phyloP scores from a whole-genome alignment of 2,329 filamentous ascomycete genomes.

The Aspergillus spinulosporus region DNA sequence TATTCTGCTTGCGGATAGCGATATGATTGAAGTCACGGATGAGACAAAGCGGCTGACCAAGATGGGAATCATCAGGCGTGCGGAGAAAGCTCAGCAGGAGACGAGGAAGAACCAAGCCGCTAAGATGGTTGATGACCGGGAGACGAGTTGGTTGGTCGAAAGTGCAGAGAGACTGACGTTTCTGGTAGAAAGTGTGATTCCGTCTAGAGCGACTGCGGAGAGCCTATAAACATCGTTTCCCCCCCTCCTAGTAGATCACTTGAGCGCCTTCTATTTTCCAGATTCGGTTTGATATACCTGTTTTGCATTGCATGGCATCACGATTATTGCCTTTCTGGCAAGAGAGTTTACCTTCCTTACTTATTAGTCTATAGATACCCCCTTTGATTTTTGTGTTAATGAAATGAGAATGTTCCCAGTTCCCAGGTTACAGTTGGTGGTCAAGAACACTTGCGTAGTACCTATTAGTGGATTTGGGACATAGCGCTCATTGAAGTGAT shows the following conservation, averaged over 20 bases:
- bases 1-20: slow-evolving; percentile 50
- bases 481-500: no score
- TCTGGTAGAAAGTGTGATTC: slow-evolving; percentile 36
- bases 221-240: no score
- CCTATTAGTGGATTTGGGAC: no score
- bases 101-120: slow-evolving; percentile 46
- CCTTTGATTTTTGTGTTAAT: neutral
- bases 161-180: slow-evolving; percentile 43
- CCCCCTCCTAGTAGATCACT: no score
- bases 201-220: slow-evolving; percentile 8
- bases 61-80: slow-evolving; percentile 54
- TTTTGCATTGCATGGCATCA: neutral
- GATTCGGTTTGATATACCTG: no score
- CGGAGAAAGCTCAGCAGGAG: slow-evolving; percentile 46
- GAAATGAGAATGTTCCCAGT: neutral
- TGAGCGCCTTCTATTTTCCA: no score
- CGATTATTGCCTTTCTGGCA: neutral
- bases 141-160: slow-evolving; percentile 43
- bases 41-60: slow-evolving; percentile 51
- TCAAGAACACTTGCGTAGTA: neutral
- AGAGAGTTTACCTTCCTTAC: neutral
- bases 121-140: slow-evolving; percentile 34
- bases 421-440: no score
- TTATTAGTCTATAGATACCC: neutral
- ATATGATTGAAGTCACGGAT: slow-evolving; percentile 34